Conservation (phyloP, 2,329 filamentous ascomycete species). For the Botrytis paeoniae region DNA sequence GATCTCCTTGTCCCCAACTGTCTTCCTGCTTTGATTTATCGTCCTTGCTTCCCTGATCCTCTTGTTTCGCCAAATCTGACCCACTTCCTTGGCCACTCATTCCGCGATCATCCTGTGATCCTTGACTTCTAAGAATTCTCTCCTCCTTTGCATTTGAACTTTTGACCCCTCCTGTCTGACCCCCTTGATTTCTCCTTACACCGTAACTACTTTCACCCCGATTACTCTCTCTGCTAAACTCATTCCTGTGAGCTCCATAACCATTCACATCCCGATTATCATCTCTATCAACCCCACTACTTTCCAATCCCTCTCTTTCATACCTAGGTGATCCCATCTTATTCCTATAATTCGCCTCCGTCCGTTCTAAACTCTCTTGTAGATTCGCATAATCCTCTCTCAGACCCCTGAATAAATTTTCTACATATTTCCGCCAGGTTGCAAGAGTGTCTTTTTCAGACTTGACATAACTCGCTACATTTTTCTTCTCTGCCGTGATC, state of each 20-base stretch:
- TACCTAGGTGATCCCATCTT: neutral
- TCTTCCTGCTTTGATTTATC: neutral
- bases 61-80: neutral
- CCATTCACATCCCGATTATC: neutral
- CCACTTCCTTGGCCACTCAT: neutral
- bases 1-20: neutral
- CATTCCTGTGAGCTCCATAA: neutral
- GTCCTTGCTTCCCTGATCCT: neutral
- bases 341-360: neutral
- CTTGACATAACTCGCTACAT: neutral
- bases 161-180: neutral
- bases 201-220: too few species aligned
- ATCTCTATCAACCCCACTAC: neutral
- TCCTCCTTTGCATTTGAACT: neutral
- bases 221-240: neutral
- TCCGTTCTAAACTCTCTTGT: neutral
- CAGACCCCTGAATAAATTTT: neutral
- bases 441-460: neutral
- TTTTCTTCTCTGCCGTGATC: neutral
- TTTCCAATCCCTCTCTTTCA: neutral
- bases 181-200: too few species aligned
- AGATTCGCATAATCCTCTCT: neutral
- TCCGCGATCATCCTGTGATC: neutral
- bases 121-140: neutral
- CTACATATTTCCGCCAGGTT: neutral